These are phyloP conservation scores for Lentinula sp. DNA, from an alignment of 768 basidiomycete genomes.

Conservation along the genomic window DNA sequence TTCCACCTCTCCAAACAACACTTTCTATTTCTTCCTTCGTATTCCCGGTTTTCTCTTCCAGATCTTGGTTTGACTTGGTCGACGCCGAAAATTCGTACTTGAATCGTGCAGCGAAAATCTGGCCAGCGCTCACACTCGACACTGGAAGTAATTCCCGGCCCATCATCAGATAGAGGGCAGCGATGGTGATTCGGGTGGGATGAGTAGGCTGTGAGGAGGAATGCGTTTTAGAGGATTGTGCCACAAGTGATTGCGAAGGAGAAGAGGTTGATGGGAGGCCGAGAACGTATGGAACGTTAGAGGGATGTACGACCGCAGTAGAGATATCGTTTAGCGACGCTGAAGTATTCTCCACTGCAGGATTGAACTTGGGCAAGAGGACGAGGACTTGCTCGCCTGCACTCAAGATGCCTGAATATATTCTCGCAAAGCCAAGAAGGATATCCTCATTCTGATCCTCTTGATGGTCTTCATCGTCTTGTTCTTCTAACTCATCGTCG, in stretches of 20 bases:
- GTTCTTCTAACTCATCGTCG: slow-evolving; percentile 6
- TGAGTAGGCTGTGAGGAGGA: not conserved
- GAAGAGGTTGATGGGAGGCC: not conserved
- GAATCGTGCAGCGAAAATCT: slow-evolving; percentile 76
- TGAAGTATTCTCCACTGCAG: slow-evolving; percentile 44
- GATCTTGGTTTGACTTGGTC: not conserved
- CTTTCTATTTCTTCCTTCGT: slow-evolving; percentile 65
- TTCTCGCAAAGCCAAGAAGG: slow-evolving; percentile 86
- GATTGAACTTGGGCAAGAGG: slow-evolving; percentile 83
- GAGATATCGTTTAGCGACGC: slow-evolving; percentile 55
- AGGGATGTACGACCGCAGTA: not conserved
- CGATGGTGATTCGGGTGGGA: slow-evolving; percentile 53
- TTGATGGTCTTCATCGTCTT: slow-evolving; percentile 16
- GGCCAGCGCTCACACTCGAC: slow-evolving; percentile 79
- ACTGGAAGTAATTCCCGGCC: slow-evolving; percentile 89
- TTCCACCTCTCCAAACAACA: slow-evolving; percentile 79
- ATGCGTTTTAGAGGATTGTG: not conserved
- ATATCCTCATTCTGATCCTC: slow-evolving; percentile 43
- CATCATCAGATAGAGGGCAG: slow-evolving; percentile 95
- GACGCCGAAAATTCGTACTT: not conserved
- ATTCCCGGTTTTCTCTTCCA: not conserved
- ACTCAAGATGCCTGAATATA: slow-evolving; percentile 85
- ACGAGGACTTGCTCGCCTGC: slow-evolving; percentile 61
- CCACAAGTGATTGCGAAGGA: not conserved
- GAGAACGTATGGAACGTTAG: not conserved